Conservation (phyloP, 2,329 filamentous ascomycete genomes). For the Fusarium zealandicum region DNA sequence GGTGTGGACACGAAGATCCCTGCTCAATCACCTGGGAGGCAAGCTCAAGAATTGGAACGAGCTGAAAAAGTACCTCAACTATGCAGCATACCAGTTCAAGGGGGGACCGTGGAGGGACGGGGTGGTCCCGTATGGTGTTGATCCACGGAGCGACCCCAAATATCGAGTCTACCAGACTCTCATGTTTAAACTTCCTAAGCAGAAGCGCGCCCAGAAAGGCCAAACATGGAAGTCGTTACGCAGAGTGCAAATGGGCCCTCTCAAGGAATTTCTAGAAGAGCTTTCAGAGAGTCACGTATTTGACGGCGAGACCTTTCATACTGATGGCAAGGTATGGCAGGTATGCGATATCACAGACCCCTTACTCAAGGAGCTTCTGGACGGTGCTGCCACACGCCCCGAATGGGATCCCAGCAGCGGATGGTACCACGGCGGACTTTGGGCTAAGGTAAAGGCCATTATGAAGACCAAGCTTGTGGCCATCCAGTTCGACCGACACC, state of each 20-base stretch:
- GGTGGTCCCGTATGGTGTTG: conserved; percentile 83
- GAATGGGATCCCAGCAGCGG: conserved; percentile 73
- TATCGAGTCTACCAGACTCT: conserved; percentile 88
- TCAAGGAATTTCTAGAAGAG: conserved; percentile 50
- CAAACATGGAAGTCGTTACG: conserved; percentile 59
- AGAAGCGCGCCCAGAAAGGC: conserved; percentile 54
- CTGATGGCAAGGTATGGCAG: conserved; percentile 92
- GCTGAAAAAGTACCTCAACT: conserved; percentile 79
- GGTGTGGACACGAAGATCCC: conserved; percentile 84
- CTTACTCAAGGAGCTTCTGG: conserved; percentile 70
- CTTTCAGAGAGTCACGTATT: conserved; percentile 74
- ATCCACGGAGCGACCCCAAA: conserved; percentile 78
- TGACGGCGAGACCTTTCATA: conserved; percentile 75
- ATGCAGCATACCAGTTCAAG: conserved; percentile 90
- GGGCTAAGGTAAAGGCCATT: conserved; percentile 83
- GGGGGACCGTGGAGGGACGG: conserved; percentile 92
- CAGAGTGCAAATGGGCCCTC: conserved; percentile 48
- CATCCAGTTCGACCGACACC: conserved; percentile 63
- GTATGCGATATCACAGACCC: conserved; percentile 91
- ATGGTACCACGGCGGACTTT: conserved; percentile 84
- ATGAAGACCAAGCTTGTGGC: conserved; percentile 86
- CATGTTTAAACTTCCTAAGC: conserved; percentile 76
- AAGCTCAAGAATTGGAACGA: conserved; percentile 60
- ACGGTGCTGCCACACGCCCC: conserved; percentile 64
- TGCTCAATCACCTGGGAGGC: conserved; percentile 73